Evolutionary conservation across 495 filamentous ascomycete genomes (phyloP).

Genomic region (Jackrogersella minutella): DNA sequence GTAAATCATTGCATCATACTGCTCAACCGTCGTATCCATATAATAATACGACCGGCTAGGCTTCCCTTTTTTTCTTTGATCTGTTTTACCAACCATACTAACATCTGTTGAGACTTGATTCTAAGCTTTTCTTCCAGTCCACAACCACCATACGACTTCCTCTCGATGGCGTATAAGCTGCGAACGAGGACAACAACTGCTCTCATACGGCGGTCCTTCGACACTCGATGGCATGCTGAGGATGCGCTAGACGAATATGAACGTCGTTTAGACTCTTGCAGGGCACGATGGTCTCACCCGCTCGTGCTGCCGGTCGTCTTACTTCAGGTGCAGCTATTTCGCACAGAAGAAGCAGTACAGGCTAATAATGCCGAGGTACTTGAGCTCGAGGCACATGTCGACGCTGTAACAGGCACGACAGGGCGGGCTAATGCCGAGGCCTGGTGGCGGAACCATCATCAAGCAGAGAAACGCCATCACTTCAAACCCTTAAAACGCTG

Average conservation of each 20-base stretch:
- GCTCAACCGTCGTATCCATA: neutral
- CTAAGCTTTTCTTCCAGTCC: constrained; percentile 47
- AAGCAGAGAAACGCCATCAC: constrained; percentile 20
- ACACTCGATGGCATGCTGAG: constrained; percentile 43
- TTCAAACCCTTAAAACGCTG: constrained; percentile 38
- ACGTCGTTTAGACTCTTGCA: constrained; percentile 45
- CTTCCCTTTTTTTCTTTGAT: neutral
- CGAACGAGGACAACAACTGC: constrained; percentile 40
- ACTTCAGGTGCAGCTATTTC: constrained; percentile 46
- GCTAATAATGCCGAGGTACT: constrained; percentile 44
- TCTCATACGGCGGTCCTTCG: constrained; percentile 45
- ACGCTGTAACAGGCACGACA: constrained; percentile 44
- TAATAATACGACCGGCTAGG: neutral
- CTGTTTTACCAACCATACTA: constrained; percentile 1
- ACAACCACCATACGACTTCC: constrained; percentile 48
- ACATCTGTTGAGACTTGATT: constrained; percentile 41
- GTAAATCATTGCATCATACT: constrained; percentile 9
- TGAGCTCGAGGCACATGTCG: constrained; percentile 43
- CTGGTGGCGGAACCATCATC: constrained; percentile 33
- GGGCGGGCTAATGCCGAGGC: constrained; percentile 41
- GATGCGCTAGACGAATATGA: constrained; percentile 48
- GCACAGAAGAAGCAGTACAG: constrained; percentile 45
- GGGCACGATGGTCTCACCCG: constrained; percentile 46
- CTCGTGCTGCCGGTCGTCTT: constrained; percentile 44
- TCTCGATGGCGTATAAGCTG: constrained; percentile 47